These are phyloP conservation scores for Trichosporon sp. DNA, from an alignment of 1,284 basidiomycete genomes.

Conservation along the genomic window DNA sequence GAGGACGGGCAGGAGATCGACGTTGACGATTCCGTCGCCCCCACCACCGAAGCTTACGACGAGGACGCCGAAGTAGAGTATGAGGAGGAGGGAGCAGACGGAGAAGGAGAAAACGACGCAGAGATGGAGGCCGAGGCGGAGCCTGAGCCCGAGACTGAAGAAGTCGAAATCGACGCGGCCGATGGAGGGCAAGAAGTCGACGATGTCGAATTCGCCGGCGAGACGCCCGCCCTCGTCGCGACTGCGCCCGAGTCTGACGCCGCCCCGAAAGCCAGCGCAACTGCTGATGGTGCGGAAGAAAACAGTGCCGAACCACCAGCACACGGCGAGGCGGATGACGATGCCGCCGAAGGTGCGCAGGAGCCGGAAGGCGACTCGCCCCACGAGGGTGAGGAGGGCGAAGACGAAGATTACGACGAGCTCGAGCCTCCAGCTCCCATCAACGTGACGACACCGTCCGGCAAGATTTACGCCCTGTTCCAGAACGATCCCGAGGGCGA, in stretches of 20 bases:
- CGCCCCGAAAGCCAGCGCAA: not conserved
- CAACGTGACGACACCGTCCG: not conserved
- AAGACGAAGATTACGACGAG: constrained; percentile 15
- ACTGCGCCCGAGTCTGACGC: not conserved
- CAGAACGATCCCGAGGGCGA: constrained; percentile 8
- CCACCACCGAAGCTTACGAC: not conserved
- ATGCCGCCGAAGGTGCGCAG: not conserved
- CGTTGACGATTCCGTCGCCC: not conserved
- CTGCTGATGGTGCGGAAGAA: not conserved
- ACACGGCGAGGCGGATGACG: not conserved
- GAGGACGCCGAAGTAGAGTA: not conserved
- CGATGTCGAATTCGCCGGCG: not conserved
- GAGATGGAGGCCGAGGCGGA: constrained; percentile 4
- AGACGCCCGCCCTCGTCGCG: not conserved
- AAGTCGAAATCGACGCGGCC: not conserved
- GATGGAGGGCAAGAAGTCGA: not conserved
- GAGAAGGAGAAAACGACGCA: not conserved
- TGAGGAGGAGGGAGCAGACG: not conserved
- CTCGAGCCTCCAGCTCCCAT: constrained; percentile 27
- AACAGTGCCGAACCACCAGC: not conserved
- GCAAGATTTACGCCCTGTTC: constrained; percentile 3
- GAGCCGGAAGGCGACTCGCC: not conserved
- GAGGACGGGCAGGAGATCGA: not conserved
- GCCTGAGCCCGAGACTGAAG: not conserved
- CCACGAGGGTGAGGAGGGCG: not conserved